Base-by-base conservation (phyloP, 2,329 filamentous ascomycete genomes). In the Chalara sp. region DNA sequence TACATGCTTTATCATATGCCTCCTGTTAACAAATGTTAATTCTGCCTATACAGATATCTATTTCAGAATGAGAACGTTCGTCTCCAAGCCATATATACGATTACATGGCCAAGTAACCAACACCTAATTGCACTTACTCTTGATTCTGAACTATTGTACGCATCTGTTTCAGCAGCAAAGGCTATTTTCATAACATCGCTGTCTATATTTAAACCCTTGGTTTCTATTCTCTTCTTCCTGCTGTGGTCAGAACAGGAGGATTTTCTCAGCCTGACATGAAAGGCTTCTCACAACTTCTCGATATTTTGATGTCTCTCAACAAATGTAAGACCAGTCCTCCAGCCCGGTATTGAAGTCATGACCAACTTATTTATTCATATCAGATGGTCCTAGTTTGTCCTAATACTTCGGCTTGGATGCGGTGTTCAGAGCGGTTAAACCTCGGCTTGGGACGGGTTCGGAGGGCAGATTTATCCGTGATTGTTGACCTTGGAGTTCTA, bases 91-190 rank as follows among this genome's bases (percentile, higher is more conserved):
- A 3, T 21, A 21, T 21, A 21, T 21, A 21, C 3, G 21, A 21
- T 21, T 21, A 21, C 21, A 21, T 21, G 21, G 3, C 21, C 21
- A 21, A 3, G 21, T 21, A 21, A 21, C 21, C 21, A 21, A 21
- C 21, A 21, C 21, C 21, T 21, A 21, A 21, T 21, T 21, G 11
- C 46, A 61, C 73, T 63, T 74, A 87, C 86, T 62, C 75, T 69
- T 35, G 80, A 81, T 29, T 69, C 60, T 8, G 83, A 80, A 41
- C 70, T 68, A 42, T 78, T 74, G 58, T 81, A 87, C 10, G 83
- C 80, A 8, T 77, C 73, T 44, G 78, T 79, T 67, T 95, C 90
- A 40, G 82, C 70, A 44, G 75, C 67, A 61, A 85, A 84, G 21
- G 87, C 88, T 39, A 53, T 53, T 44, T 61, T 65, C 55, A 79